A percentile compares a stretch with the other conserved stretches of the same genome.
Evolutionary conservation across 169 alveolate genomes (phyloP).

Genomic region (Miamiensis avidus): DNA sequence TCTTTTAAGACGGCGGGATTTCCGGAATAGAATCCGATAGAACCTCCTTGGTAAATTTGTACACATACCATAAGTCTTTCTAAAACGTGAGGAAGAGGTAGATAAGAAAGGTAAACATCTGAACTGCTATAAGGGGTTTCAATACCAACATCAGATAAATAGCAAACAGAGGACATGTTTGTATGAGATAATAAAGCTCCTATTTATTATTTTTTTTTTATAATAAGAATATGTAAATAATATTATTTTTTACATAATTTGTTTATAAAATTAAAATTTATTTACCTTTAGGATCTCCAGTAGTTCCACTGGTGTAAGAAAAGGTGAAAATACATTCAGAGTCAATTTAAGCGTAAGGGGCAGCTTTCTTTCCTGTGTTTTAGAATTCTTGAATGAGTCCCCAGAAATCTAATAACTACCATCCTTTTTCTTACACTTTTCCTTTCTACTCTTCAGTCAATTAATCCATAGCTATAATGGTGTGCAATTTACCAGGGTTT

Average conservation of each 20-base stretch:
- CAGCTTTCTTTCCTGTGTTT: neutral
- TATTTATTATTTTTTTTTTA: too few species aligned
- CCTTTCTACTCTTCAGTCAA: constrained; percentile 3
- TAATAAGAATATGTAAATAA: too few species aligned
- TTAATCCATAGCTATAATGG: constrained; percentile 48
- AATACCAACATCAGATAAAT: constrained; percentile 41
- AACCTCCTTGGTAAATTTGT: constrained; percentile 42
- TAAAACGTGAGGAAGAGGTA: constrained; percentile 70
- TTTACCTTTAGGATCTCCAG: constrained; percentile 97
- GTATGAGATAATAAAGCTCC: constrained; percentile 91
- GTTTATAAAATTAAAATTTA: too few species aligned
- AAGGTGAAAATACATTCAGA: constrained; percentile 87
- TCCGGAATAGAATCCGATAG: constrained; percentile 45
- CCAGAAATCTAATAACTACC: too few species aligned
- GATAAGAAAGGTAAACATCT: constrained; percentile 50
- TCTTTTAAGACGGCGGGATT: constrained; percentile 36
- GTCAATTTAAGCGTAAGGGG: constrained; percentile 43
- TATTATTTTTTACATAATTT: too few species aligned
- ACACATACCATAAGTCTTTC: constrained; percentile 49
- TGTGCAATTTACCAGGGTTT: constrained; percentile 38
- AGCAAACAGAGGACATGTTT: constrained; percentile 70
- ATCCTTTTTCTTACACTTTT: neutral
- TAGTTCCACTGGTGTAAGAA: constrained; percentile 98
- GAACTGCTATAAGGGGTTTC: constrained; percentile 18
- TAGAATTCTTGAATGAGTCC: neutral